Conservation (phyloP, 495 filamentous ascomycete species). For the Penicillium cinerascens region DNA sequence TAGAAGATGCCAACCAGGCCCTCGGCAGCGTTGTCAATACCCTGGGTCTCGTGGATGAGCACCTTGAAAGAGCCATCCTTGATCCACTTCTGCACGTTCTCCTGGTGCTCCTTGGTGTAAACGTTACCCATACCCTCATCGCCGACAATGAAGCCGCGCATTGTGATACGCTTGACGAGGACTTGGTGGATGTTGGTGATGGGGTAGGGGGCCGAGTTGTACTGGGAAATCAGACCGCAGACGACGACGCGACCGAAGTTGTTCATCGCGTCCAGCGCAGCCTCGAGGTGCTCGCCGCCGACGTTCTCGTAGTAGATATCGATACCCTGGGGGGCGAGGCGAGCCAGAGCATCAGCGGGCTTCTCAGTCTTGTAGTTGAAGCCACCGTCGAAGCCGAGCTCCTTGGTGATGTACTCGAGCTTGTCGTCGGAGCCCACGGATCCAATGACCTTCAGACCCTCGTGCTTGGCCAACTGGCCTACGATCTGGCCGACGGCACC, state of each 20-base stretch:
- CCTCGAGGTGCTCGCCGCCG: slow-evolving; percentile 82
- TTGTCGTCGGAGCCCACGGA: slow-evolving; percentile 68
- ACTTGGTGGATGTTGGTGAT: slow-evolving; percentile 61
- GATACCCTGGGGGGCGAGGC: slow-evolving; percentile 76
- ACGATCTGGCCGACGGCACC: slow-evolving; percentile 84
- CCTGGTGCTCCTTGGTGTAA: slow-evolving; percentile 73
- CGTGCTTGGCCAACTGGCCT: slow-evolving; percentile 81
- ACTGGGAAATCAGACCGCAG: slow-evolving; percentile 73
- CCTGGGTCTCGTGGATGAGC: slow-evolving; percentile 64
- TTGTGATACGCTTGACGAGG: slow-evolving; percentile 53
- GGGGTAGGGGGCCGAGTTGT: slow-evolving; percentile 67
- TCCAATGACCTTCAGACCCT: slow-evolving; percentile 82
- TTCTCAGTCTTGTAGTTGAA: slow-evolving; percentile 80
- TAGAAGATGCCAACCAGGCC: slow-evolving; percentile 83
- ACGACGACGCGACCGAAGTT: slow-evolving; percentile 65
- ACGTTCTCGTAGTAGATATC: slow-evolving; percentile 98
- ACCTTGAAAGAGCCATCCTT: slow-evolving; percentile 76
- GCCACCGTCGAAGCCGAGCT: slow-evolving; percentile 64
- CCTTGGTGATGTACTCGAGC: slow-evolving; percentile 61
- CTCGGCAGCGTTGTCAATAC: slow-evolving; percentile 78
- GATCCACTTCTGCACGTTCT: slow-evolving; percentile 81
- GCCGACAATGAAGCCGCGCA: slow-evolving; percentile 77
- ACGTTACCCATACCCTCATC: slow-evolving; percentile 65
- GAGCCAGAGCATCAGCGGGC: slow-evolving; percentile 62
- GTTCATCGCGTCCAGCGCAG: slow-evolving; percentile 67